Evolutionary conservation across 352 stramenopile species (phyloP), one percentile per base, ranked within the genome.

Genomic region (Phytophthora crassamura): DNA sequence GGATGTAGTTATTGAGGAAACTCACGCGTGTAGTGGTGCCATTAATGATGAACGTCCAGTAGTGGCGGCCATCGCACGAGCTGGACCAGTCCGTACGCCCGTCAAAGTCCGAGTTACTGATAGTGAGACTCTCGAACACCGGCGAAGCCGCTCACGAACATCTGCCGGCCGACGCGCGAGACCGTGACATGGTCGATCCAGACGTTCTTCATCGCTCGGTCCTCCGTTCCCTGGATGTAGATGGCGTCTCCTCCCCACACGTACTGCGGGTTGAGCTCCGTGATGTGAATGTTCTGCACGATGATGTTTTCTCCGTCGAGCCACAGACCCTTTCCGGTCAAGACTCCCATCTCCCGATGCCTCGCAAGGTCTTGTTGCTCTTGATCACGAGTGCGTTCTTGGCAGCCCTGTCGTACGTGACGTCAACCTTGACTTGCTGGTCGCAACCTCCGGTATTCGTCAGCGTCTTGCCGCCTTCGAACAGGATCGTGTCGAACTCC

Each of bases 161-260:
- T 80, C 40, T 84, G 72, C 11, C 74, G 59, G 2, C 72, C 77
- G 18, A 82, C 49, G 1, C 46, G 53, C 2, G 56, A 69, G 11
- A 86, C 41, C 48, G 77, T 79, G 30, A 86, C 66, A 54, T 87
- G 78, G 40, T 87, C 76, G 42, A 85, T 45, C 78, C 70, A 87
- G 43, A 68, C 51, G 18, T 68, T 63, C 34, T 61, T 62, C 58
- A 67, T 49, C 4, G 58, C 50, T 40, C 57, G 52, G 4, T 59
- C 68, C 3, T 67, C 42, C 0, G 49, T 70, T 22, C 70, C 70
- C 16, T 68, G 59, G 1, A 67, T n/a, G 54, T 65, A 70, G 14
- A 74, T 63, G 28, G 66, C 66, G 32, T 73, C 65, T 35, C 59
- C 65, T 20, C 64, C 59, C 65, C 65, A 73, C 18, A 84, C 55